Evolutionary conservation across 2,329 filamentous ascomycete genomes (phyloP).

Genomic region (Botrytis sinoallii): DNA sequence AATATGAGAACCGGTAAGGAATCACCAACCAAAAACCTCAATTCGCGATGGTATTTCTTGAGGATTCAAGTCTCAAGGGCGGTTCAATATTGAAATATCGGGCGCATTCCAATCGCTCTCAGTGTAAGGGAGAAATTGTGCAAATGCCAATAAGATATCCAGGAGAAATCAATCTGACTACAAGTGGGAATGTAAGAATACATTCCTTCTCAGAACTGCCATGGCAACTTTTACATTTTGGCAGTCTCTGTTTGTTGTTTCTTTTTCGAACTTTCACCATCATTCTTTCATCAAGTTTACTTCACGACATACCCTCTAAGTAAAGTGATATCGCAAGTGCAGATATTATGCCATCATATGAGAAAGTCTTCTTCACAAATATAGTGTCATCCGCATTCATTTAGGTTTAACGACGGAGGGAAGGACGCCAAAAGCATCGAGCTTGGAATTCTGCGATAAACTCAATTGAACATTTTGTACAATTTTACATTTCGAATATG

Average conservation of each 20-base stretch:
- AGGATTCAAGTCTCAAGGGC: not conserved
- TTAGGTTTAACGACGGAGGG: not conserved
- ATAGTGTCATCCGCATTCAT: not conserved
- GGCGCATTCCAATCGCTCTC: not conserved
- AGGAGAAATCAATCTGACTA: not conserved
- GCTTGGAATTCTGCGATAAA: not conserved
- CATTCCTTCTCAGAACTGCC: not conserved
- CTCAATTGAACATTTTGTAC: not conserved
- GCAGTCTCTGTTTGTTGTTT: not conserved
- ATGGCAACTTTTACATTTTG: constrained; percentile 6
- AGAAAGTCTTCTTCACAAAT: not conserved
- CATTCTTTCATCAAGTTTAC: not conserved
- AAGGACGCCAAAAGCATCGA: not conserved
- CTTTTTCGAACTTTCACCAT: not conserved
- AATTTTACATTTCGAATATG: constrained; percentile 2
- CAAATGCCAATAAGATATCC: constrained; percentile 3
- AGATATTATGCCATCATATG: not conserved
- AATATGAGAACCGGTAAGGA: not conserved
- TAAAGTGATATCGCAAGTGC: not conserved
- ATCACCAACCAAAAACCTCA: not conserved
- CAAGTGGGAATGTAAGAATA: not conserved
- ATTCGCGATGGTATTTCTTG: not conserved
- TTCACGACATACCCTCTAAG: not conserved
- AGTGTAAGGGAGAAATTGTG: not conserved
- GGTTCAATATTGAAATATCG: not conserved